phyloP scores from a whole-genome alignment of 179 eudicot species.

The Heliamphora ciliata region DNA sequence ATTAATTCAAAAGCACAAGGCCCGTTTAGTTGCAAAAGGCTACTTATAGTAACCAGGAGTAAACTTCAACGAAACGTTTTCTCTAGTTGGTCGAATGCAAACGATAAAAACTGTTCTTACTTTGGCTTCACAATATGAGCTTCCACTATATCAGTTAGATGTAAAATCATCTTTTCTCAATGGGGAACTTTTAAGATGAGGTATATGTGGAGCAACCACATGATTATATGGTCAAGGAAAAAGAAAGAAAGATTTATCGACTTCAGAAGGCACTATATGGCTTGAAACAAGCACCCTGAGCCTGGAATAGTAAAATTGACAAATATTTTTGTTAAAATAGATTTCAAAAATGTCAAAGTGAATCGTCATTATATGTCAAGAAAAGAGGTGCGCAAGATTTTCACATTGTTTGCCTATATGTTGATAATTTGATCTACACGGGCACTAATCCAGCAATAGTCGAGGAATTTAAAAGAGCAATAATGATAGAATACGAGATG shows the following conservation, averaged over 20 bases:
- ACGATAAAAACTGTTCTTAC: too few relatives aligned
- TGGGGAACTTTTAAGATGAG: too few relatives aligned
- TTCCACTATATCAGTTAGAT: too few relatives aligned
- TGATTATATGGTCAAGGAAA: not conserved
- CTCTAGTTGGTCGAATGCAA: too few relatives aligned
- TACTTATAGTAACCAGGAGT: too few relatives aligned
- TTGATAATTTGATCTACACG: not conserved
- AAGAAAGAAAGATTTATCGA: not conserved
- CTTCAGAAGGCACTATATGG: not conserved
- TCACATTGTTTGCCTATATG: not conserved
- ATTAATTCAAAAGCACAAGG: too few relatives aligned
- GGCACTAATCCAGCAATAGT: not conserved
- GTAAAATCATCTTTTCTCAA: too few relatives aligned
- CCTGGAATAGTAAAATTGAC: constrained; percentile 10
- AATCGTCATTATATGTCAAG: not conserved
- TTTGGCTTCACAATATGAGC: too few relatives aligned
- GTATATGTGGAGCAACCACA: not conserved
- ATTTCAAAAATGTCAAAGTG: not conserved
- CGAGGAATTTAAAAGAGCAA: constrained; percentile 5
- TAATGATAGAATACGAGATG: constrained; percentile 7
- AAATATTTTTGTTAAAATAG: not conserved
- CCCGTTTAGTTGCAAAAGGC: too few relatives aligned
- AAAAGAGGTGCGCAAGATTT: not conserved
- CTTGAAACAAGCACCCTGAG: not conserved
- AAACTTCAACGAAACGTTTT: too few relatives aligned